These are phyloP conservation scores for Chenopodium suecicum DNA, from an alignment of 148 eudicot genomes.

Conservation along the genomic window DNA sequence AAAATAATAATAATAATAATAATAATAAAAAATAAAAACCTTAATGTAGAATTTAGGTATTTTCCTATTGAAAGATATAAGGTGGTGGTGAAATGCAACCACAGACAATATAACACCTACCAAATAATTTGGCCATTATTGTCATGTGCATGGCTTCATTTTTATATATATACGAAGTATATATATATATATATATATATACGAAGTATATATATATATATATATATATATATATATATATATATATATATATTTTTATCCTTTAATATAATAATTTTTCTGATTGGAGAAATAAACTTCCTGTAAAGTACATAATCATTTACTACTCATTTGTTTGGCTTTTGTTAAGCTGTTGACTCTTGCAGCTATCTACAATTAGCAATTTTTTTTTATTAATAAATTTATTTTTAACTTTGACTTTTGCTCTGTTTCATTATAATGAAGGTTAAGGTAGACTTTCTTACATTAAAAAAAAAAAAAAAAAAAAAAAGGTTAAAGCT, in stretches of 20 bases:
- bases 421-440: background rate
- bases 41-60: background rate
- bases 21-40: no score
- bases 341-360: constrained; percentile 14
- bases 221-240: background rate
- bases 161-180: background rate
- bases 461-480: background rate
- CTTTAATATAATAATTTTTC: no score
- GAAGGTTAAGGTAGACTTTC: background rate
- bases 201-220: background rate
- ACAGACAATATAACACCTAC: constrained; percentile 18
- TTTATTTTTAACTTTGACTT: background rate
- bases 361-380: background rate
- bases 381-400: background rate
- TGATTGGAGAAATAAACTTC: background rate
- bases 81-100: constrained; percentile 3
- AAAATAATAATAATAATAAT: no score
- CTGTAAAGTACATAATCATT: background rate
- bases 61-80: background rate
- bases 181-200: no score
- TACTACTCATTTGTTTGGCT: background rate
- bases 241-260: background rate
- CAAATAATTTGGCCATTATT: constrained; percentile 7
- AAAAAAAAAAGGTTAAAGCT: no score
- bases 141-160: constrained; percentile 15